phyloP scores from a whole-genome alignment of 1,139 yeast species.

The Blastobotrys capitulatus region DNA sequence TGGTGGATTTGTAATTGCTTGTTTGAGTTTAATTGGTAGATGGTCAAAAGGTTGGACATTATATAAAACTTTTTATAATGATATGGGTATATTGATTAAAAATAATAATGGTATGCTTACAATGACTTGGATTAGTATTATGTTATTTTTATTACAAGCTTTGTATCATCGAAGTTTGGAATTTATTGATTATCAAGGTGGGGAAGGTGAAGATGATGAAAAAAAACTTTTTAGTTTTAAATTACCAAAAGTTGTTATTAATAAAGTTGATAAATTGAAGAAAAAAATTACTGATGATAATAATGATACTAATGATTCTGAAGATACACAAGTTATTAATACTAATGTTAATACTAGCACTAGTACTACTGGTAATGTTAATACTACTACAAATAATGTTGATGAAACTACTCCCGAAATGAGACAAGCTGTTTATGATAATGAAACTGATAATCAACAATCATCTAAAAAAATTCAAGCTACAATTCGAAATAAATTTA shows the following conservation, averaged over 20 bases:
- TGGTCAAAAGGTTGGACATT: neutral
- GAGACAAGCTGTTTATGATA: neutral
- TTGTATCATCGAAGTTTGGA: neutral
- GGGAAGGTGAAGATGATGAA: neutral
- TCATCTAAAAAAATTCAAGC: neutral
- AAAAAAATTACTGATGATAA: neutral
- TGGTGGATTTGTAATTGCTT: neutral
- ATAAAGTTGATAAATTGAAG: neutral
- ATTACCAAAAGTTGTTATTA: neutral
- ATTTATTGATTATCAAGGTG: neutral
- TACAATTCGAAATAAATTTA: neutral
- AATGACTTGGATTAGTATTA: neutral
- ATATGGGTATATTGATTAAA: neutral
- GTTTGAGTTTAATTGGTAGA: neutral
- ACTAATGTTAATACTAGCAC: too few species aligned
- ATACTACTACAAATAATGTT: neutral
- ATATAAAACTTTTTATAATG: neutral
- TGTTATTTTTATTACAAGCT: neutral
- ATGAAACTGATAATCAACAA: neutral
- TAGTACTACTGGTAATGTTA: too few species aligned
- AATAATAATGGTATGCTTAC: neutral
- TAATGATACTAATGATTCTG: neutral
- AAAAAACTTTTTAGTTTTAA: neutral
- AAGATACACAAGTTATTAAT: neutral
- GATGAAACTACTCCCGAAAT: neutral